phyloP scores from a whole-genome alignment of 1,139 yeast species.

The Saccharomyces pastorianus region DNA sequence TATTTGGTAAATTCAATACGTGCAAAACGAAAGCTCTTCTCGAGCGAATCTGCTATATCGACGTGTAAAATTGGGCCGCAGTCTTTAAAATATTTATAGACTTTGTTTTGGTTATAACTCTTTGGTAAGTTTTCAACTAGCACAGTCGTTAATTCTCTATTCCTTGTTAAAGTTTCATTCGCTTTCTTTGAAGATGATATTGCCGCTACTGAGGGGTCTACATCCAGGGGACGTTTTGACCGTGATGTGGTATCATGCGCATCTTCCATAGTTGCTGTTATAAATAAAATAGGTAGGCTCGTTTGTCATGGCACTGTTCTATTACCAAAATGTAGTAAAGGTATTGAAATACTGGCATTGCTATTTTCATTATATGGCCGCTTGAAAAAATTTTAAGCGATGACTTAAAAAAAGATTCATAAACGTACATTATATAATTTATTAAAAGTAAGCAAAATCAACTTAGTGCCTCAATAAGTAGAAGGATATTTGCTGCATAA shows the following conservation, averaged over 20 bases:
- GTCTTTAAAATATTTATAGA: constrained; percentile 44
- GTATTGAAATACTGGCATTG: not conserved
- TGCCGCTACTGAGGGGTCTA: not conserved
- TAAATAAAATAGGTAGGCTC: too few species aligned
- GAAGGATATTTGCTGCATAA: not conserved
- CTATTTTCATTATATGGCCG: not conserved
- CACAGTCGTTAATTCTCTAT: constrained; percentile 26
- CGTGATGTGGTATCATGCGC: not conserved
- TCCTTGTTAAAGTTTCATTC: not conserved
- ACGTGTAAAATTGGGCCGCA: constrained; percentile 50
- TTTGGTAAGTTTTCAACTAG: constrained; percentile 28
- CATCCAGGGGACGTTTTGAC: not conserved
- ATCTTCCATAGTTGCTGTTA: not conserved
- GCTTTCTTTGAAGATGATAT: not conserved
- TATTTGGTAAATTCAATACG: constrained; percentile 49
- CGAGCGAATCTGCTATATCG: constrained; percentile 27
- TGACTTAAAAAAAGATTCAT: constrained; percentile 7
- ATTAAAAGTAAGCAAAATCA: not conserved
- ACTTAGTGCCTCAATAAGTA: constrained; percentile 2
- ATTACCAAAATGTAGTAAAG: not conserved
- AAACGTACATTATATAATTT: not conserved
- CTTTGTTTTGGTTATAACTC: constrained; percentile 26
- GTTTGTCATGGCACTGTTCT: too few species aligned
- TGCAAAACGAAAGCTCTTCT: constrained; percentile 32
- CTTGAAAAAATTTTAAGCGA: constrained; percentile 8